Percentiles rank a stretch among this genome's conserved stretches.
These are phyloP conservation scores for Fusarium nanum DNA, from an alignment of 2,329 filamentous ascomycete species.

Conservation along the genomic window DNA sequence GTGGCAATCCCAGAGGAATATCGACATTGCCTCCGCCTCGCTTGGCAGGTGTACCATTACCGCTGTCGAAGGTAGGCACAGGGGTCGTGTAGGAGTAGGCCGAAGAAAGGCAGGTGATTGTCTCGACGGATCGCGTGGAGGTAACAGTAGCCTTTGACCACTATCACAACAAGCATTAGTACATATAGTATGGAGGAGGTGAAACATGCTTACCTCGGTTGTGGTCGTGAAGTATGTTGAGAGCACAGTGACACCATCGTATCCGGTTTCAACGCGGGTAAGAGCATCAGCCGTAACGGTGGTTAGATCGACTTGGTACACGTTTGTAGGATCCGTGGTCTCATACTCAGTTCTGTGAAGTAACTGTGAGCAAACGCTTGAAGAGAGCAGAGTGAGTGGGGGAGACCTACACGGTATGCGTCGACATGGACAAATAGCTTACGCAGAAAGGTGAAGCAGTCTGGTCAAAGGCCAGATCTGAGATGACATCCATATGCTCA, in stretches of 20 bases:
- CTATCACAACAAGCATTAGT: background rate
- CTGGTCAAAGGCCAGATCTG: background rate
- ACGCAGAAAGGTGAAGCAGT: background rate
- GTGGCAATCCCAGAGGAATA: background rate
- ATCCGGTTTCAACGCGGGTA: background rate
- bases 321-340: background rate
- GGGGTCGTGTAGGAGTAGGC: background rate
- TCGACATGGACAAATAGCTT: background rate
- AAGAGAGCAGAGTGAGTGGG: too few relatives aligned
- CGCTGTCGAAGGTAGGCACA: background rate
- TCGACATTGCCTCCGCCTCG: background rate
- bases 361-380: accelerated
- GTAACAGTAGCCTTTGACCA: background rate
- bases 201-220: accelerated
- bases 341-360: background rate
- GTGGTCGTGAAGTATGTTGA: background rate
- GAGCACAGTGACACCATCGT: background rate
- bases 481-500: background rate
- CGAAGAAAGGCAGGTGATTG: background rate
- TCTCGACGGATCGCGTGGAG: background rate
- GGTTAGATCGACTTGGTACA: background rate
- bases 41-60: background rate
- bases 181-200: accelerated
- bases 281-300: background rate
- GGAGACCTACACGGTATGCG: background rate